Percentiles rank a stretch among this genome's conserved stretches.
Evolutionary conservation across 116 monocot species (phyloP).

Genomic region (Dioscorea cayenensis): DNA sequence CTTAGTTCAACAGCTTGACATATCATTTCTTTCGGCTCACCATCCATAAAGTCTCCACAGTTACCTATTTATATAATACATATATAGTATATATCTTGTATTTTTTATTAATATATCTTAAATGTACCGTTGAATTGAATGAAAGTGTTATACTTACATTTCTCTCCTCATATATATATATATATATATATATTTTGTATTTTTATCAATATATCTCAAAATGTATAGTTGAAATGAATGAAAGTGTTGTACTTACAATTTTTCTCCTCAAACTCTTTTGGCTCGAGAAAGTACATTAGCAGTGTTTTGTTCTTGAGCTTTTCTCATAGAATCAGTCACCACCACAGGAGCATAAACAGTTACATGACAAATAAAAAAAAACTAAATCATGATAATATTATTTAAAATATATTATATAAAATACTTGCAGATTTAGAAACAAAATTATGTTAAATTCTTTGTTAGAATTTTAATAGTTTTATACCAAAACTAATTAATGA

Average conservation of each 20-base stretch:
- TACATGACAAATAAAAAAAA: background rate
- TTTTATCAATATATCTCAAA: background rate
- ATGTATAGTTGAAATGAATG: background rate
- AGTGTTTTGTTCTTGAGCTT: slow-evolving; percentile 56
- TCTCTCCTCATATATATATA: background rate
- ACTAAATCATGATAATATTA: background rate
- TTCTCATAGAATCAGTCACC: slow-evolving; percentile 48
- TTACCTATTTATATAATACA: slow-evolving; percentile 12
- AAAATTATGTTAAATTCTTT: background rate
- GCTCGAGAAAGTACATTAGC: slow-evolving; percentile 30
- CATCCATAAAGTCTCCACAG: slow-evolving; percentile 44
- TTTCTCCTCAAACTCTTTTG: slow-evolving; percentile 32
- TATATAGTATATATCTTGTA: too few relatives aligned
- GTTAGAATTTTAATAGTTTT: background rate
- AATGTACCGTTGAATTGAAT: too few relatives aligned
- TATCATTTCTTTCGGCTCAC: slow-evolving; percentile 73
- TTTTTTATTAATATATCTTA: too few relatives aligned
- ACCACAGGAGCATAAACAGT: slow-evolving; percentile 36
- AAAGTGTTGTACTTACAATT: slow-evolving; percentile 1
- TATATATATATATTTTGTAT: background rate
- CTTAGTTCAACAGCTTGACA: slow-evolving; percentile 53
- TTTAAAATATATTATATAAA: background rate
- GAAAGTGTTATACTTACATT: too few relatives aligned
- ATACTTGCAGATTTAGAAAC: background rate
- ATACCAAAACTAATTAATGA: too few relatives aligned